phyloP scores from a whole-genome alignment of 1,284 basidiomycete species.

The Peniophora sp. region DNA sequence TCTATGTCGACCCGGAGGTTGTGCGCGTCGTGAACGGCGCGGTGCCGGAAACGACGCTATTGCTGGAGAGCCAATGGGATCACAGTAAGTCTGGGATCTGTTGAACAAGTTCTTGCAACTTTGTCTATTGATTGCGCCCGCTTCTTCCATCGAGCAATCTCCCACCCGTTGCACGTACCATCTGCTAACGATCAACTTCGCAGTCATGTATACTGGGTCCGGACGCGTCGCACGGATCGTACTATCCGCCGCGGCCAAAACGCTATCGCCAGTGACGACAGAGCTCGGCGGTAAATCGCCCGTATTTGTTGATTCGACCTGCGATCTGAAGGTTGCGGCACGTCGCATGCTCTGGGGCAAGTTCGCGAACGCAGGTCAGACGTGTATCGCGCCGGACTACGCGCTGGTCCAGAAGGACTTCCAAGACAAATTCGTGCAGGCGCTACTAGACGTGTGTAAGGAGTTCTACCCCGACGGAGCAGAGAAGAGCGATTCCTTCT shows the following conservation, averaged over 20 bases:
- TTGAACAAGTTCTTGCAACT: too few species aligned
- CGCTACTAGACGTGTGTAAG: slow-evolving; percentile 53
- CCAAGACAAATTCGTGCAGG: slow-evolving; percentile 57
- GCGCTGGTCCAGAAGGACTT: slow-evolving; percentile 60
- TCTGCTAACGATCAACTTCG: background rate
- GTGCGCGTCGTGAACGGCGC: slow-evolving; percentile 73
- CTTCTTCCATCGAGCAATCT: background rate
- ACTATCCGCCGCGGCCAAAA: slow-evolving; percentile 77
- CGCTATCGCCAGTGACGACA: slow-evolving; percentile 77
- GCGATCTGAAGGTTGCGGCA: slow-evolving; percentile 51
- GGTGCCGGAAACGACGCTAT: slow-evolving; percentile 57
- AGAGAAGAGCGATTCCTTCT: slow-evolving; percentile 32
- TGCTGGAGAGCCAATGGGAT: too few species aligned
- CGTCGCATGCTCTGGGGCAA: slow-evolving; percentile 78
- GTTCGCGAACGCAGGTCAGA: slow-evolving; percentile 66
- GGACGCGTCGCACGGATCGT: slow-evolving; percentile 76
- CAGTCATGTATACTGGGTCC: slow-evolving; percentile 61
- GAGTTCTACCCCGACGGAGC: slow-evolving; percentile 47
- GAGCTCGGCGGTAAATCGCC: slow-evolving; percentile 79
- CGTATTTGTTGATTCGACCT: slow-evolving; percentile 66
- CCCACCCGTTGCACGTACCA: background rate
- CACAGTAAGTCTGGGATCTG: too few species aligned
- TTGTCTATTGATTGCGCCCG: too few species aligned
- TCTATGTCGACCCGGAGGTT: slow-evolving; percentile 75
- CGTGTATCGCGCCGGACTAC: slow-evolving; percentile 73